Base-by-base conservation (phyloP, 345 rosid species). In the Bruguiera gymnorhiza region DNA sequence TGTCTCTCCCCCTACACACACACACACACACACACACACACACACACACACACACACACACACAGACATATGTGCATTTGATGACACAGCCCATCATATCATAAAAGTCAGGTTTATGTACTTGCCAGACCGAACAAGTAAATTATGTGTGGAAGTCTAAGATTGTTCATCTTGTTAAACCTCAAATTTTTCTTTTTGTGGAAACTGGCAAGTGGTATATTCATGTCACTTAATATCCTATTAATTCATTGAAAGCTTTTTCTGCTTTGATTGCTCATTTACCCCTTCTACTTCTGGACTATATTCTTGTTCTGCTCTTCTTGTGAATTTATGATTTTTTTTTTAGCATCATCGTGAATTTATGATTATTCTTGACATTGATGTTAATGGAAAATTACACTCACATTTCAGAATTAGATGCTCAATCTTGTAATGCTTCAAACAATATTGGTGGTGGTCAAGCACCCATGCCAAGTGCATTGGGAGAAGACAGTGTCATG, bases 401-500 rank as follows among this genome's bases (percentile, higher is more conserved):
- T 39, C 60, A 37, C 75, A 43, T 68, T 75, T 58, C 76, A 63
- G 82, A 79, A 50, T 50, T 59, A 26, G 64, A 70, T 67, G 67
- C 64, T 24, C 73, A 69, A 61, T 70, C 69, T 72, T 51, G 63
- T 68, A 65, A 68, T 26, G 46, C 70, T 68, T 20, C 54, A 58
- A 39, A 70, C 24, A 58, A 53, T 46, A 67, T 62, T 46, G 60
- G 37, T 20, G 57, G 36, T 18, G 30, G 62, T 66, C 78, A 39
- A 64, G 63, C 80, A 13, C 63, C 70, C 37, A 11, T 50, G 57
- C 54, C 66, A 53, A 75, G 51, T 56, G 60, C 70, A 50, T 62
- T 63, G 54, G 90, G 78, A 75, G 95, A 88, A 26, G 82, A 88
- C 75, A 63, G 46, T 66, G 73, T 92, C 76, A 75, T 82, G 92